phyloP scores from a whole-genome alignment of 2,329 filamentous ascomycete species.

The Fusarium miscanthi region DNA sequence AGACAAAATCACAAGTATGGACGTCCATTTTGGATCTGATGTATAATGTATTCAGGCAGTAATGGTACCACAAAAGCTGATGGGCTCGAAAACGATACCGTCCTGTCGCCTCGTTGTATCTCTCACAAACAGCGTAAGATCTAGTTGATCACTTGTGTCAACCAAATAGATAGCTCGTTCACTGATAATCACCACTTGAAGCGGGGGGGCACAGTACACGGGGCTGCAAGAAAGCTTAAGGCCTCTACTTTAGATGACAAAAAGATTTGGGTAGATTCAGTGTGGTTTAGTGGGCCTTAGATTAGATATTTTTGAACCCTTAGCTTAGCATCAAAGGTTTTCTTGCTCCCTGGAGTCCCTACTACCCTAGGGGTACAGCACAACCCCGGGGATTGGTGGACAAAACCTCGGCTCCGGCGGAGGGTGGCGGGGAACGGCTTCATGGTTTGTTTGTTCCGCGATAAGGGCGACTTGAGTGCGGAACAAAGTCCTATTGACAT shows the following conservation, averaged over 20 bases:
- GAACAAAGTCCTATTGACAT: slow-evolving; percentile 42
- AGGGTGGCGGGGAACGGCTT: slow-evolving; percentile 45
- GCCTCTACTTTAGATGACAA: background rate
- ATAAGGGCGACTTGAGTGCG: slow-evolving; percentile 43
- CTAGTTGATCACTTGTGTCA: slow-evolving; percentile 32
- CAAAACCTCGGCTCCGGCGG: slow-evolving; percentile 45
- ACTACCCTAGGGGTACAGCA: background rate
- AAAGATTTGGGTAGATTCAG: background rate
- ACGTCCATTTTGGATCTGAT: background rate
- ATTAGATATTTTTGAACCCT: background rate
- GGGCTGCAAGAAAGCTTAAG: background rate
- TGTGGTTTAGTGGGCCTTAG: background rate
- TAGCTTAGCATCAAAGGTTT: background rate
- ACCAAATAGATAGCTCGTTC: slow-evolving; percentile 34
- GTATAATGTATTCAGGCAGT: background rate
- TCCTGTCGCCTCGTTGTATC: slow-evolving; percentile 36
- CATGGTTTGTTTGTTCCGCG: slow-evolving; percentile 42
- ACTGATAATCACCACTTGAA: slow-evolving; percentile 16
- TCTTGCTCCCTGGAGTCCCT: background rate
- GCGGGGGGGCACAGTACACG: slow-evolving; percentile 35
- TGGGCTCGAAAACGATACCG: slow-evolving; percentile 22
- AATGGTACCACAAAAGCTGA: slow-evolving; percentile 9
- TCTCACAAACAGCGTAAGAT: slow-evolving; percentile 15
- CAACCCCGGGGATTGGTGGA: slow-evolving; percentile 36
- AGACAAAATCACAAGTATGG: background rate